Evolutionary conservation across 2,329 filamentous ascomycete genomes (phyloP).

Genomic region (Nothophaeocryptopus gaeumannii): DNA sequence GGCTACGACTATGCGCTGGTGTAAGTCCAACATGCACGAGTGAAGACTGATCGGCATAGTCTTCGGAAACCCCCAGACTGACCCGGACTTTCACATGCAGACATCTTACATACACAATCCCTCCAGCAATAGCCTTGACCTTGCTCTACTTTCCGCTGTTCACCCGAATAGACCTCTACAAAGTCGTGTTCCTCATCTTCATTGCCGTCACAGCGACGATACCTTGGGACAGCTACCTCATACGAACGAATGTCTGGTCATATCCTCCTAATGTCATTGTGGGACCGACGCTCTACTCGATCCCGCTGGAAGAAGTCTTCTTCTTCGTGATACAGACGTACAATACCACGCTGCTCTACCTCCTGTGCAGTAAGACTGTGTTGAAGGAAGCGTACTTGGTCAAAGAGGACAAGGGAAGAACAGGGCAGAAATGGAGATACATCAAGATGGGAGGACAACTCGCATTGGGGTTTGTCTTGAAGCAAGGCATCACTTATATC

Average conservation of each 20-base stretch:
- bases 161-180: constrained; percentile 61
- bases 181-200: constrained; percentile 58
- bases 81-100: constrained; percentile 37
- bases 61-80: too few relatives aligned
- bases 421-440: constrained; percentile 37
- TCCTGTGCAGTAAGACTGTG: constrained; percentile 63
- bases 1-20: constrained; percentile 62
- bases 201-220: constrained; percentile 66
- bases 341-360: constrained; percentile 66
- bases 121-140: constrained; percentile 59
- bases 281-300: constrained; percentile 60
- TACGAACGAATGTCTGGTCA: constrained; percentile 66
- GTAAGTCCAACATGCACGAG: constrained; percentile 43
- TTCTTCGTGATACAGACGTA: constrained; percentile 78
- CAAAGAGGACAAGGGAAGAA: constrained; percentile 35
- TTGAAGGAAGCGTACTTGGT: constrained; percentile 56
- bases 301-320: constrained; percentile 70
- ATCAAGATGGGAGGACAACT: constrained; percentile 52
- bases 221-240: constrained; percentile 75
- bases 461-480: constrained; percentile 45
- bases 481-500: constrained; percentile 47
- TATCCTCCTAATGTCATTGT: constrained; percentile 65
- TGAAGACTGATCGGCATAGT: too few relatives aligned
- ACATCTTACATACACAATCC: constrained; percentile 66
- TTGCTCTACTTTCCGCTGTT: constrained; percentile 60